phyloP scores from a whole-genome alignment of 140 eudicot species.

The Bidens hawaiensis region DNA sequence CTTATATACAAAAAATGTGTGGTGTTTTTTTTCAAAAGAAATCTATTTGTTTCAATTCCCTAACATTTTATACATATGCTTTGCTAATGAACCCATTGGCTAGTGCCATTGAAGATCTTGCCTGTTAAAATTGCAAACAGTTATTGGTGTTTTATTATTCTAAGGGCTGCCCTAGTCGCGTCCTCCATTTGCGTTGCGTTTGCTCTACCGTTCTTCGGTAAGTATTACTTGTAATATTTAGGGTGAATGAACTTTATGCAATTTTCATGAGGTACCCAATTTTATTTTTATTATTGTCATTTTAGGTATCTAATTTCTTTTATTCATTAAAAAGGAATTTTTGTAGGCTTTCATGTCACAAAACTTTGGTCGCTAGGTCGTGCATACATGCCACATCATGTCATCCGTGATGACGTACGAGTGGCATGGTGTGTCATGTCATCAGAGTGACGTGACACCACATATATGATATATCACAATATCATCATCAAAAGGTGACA shows the following conservation, averaged over 20 bases:
- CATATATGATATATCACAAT: too few relatives aligned
- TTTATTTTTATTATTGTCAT: not conserved
- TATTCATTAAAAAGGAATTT: not conserved
- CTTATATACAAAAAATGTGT: constrained; percentile 5
- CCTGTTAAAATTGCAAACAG: constrained; percentile 46
- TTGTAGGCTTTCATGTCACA: not conserved
- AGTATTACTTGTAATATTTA: constrained; percentile 12
- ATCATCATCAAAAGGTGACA: not conserved
- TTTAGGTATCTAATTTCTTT: not conserved
- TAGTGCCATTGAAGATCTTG: constrained; percentile 83
- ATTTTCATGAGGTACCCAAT: too few relatives aligned
- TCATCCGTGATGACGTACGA: too few relatives aligned
- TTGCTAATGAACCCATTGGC: constrained; percentile 88
- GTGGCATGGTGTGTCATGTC: too few relatives aligned
- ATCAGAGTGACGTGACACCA: not conserved
- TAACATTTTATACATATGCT: constrained; percentile 57
- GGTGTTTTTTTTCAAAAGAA: constrained; percentile 8
- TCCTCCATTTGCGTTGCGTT: constrained; percentile 79
- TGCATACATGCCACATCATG: too few relatives aligned
- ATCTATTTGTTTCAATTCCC: constrained; percentile 28
- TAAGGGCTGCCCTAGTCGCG: constrained; percentile 62
- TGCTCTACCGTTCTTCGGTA: constrained; percentile 87
- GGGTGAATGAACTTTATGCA: not conserved
- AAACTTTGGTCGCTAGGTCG: too few relatives aligned
- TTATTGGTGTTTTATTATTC: constrained; percentile 41